Evolutionary conservation across 441 rosid genomes (phyloP).

Genomic region (Adansonia rubrostipa): DNA sequence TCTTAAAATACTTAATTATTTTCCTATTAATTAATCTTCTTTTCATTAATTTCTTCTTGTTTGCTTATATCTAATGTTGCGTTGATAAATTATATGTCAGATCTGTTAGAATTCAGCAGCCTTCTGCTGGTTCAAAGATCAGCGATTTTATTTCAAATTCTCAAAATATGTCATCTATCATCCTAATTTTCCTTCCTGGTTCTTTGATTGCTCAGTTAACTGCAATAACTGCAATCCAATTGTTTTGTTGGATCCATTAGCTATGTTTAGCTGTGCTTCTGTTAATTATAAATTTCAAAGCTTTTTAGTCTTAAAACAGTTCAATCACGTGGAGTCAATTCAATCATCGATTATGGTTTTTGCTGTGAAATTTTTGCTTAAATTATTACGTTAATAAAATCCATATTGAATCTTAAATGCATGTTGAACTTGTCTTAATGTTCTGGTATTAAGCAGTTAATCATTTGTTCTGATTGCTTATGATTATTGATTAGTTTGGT

Average conservation of each 20-base stretch:
- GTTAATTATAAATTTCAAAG: not conserved
- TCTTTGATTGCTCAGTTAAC: not conserved
- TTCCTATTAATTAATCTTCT: conserved; percentile 11
- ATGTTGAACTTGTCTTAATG: conserved; percentile 7
- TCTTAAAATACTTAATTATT: not conserved
- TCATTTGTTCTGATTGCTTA: not conserved
- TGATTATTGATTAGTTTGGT: not conserved
- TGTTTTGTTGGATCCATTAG: not conserved
- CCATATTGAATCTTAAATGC: not conserved
- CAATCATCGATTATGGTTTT: not conserved
- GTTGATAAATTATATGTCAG: conserved; percentile 20
- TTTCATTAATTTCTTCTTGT: not conserved
- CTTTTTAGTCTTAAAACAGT: not conserved
- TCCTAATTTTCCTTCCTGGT: not conserved
- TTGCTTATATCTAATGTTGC: not conserved
- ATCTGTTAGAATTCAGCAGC: conserved; percentile 14
- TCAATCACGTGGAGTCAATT: not conserved
- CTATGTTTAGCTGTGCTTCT: not conserved
- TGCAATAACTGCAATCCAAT: not conserved
- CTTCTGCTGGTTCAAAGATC: conserved; percentile 9
- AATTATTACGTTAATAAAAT: not conserved
- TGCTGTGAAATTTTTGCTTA: not conserved
- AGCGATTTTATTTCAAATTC: conserved; percentile 1
- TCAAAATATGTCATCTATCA: not conserved
- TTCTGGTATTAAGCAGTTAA: not conserved